These are phyloP conservation scores for Penicillium subrubescens DNA, from an alignment of 495 filamentous ascomycete species.

Conservation along the genomic window DNA sequence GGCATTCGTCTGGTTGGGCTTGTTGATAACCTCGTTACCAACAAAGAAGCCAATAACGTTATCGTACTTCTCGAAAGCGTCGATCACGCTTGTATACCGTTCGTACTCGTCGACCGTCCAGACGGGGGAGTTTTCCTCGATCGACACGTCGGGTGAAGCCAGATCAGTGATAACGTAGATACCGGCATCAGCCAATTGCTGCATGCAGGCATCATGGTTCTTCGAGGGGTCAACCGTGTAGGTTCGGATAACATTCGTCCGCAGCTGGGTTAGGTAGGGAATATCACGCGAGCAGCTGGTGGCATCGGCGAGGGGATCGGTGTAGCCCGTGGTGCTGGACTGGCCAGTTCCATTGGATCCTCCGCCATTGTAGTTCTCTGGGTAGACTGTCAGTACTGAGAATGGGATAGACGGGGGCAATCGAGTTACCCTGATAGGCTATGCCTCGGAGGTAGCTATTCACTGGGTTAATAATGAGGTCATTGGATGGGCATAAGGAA, in stretches of 20 bases:
- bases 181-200: conserved; percentile 75
- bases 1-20: conserved; percentile 77
- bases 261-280: conserved; percentile 70
- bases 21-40: conserved; percentile 94
- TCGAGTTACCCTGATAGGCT: conserved; percentile 68
- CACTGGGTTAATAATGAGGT: neutral
- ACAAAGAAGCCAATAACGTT: conserved; percentile 97
- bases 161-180: conserved; percentile 96
- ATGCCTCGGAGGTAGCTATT: conserved; percentile 74
- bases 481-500: neutral
- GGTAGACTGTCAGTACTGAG: conserved; percentile 11
- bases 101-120: conserved; percentile 80
- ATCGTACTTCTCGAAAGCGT: conserved; percentile 76
- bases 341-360: conserved; percentile 59
- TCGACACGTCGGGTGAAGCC: conserved; percentile 78
- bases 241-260: conserved; percentile 90
- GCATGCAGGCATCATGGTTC: conserved; percentile 85
- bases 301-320: conserved; percentile 72
- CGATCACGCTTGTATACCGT: conserved; percentile 85
- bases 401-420: neutral
- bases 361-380: conserved; percentile 49
- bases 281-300: conserved; percentile 79
- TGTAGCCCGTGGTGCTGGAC: conserved; percentile 51
- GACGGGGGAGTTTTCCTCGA: conserved; percentile 72
- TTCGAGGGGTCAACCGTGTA: conserved; percentile 85